Base-by-base conservation (phyloP, 2,329 filamentous ascomycete genomes). In the Hymenoscyphus scutula region DNA sequence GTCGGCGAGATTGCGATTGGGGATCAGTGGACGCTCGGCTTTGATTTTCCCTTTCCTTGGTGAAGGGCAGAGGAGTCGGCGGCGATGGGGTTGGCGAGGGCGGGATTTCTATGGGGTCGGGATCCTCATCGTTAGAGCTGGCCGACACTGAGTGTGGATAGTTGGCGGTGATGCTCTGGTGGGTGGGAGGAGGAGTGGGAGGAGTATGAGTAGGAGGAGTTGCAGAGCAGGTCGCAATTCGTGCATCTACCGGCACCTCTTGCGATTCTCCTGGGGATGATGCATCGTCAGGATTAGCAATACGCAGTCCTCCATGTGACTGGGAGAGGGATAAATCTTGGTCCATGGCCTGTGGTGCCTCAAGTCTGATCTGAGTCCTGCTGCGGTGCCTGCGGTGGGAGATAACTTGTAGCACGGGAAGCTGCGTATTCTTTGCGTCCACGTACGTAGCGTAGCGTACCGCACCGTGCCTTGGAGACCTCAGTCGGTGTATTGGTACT, bases 261-360 rank as follows among this genome's bases (percentile, higher is more conserved):
- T 37, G 29, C 6, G 58, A 34, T 19, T 27, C 29, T 37, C 25
- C 45, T 19, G 68, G 67, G 23, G 71, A 72, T 55, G 71, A 72
- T 55, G 68, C 66, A 68, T 69, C 67, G 79, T 97, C 93, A 79
- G 94, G 94, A 77, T 98, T 99, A 72, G 95, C 94, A 77, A 99
- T 98, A 76, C 94, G 91, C 77, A 99, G 82, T 73, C 94, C 94
- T 74, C 95, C 95, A 73, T 98, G 84, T 74, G 92, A 91, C 80
- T 93, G 90, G 74, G 92, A 95, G 69, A 98, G 86, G 78, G 91
- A 96, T 76, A 97, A 80, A 81, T 97, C 92, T 77, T 91, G 91
- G 80, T 92, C 91, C 92, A 97, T 97, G 19, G 45, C 45, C 45
- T 37, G 2, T 15, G 10, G 17, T n/a, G n/a, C n/a, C n/a, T n/a